phyloP scores from a whole-genome alignment of 179 eudicot genomes.

The Silene vulgaris region DNA sequence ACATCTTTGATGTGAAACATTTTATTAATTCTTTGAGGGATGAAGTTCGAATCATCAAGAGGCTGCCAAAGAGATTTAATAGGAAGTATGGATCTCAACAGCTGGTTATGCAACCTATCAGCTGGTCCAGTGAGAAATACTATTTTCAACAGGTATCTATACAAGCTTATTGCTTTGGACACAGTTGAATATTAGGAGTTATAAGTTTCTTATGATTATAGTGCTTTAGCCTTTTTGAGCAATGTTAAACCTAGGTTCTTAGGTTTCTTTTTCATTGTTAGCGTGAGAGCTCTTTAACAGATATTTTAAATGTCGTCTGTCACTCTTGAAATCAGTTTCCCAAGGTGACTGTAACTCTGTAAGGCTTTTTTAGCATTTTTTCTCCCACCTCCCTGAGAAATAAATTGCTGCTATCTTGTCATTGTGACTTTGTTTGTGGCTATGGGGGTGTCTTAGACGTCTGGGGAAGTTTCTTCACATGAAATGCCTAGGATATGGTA shows the following conservation, averaged over 20 bases:
- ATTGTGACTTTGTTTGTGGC: background rate
- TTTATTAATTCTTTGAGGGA: conserved; percentile 88
- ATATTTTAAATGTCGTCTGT: no score
- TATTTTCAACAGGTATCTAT: conserved; percentile 74
- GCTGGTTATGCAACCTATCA: conserved; percentile 79
- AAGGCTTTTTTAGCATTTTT: no score
- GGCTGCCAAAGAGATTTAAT: conserved; percentile 70
- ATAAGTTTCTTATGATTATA: background rate
- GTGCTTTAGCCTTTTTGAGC: background rate
- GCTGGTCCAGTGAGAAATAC: conserved; percentile 95
- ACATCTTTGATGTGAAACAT: conserved; percentile 86
- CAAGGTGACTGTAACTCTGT: no score
- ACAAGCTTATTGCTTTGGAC: background rate
- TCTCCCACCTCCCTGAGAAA: no score
- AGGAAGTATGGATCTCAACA: conserved; percentile 52
- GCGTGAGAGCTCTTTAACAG: no score
- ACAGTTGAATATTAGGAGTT: background rate
- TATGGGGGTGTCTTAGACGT: background rate
- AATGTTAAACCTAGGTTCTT: background rate
- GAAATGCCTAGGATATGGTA: background rate
- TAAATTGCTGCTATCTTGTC: background rate
- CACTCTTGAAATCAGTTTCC: no score
- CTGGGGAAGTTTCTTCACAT: background rate
- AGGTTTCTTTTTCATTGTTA: background rate
- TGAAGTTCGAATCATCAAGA: conserved; percentile 70